Percentiles rank a stretch among this genome's conserved stretches.
phyloP scores from a whole-genome alignment of 2,329 filamentous ascomycete genomes.

The Neofusicoccum umdonicola region DNA sequence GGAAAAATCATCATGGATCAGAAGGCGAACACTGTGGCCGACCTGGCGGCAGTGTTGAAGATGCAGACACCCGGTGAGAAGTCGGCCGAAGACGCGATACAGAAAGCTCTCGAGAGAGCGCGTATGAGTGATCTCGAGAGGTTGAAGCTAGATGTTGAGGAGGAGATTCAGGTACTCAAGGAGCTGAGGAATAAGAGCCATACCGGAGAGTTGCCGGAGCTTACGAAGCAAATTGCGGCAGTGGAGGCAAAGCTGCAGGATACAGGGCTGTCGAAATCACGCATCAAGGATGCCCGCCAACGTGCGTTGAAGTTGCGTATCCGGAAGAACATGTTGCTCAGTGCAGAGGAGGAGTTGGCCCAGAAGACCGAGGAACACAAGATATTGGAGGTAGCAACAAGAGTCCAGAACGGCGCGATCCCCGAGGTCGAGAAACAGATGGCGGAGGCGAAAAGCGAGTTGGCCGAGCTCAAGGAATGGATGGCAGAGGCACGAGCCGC shows the following conservation, averaged over 20 bases:
- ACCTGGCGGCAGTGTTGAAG: slow-evolving; percentile 56
- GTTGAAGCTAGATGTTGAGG: too few species aligned
- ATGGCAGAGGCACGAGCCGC: neutral
- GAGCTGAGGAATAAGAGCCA: slow-evolving; percentile 17
- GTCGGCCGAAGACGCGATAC: slow-evolving; percentile 25
- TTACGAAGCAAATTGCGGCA: neutral
- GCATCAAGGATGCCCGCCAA: neutral
- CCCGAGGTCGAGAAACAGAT: neutral
- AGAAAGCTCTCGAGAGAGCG: slow-evolving; percentile 22
- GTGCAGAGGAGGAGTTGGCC: neutral
- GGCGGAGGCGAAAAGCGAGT: neutral
- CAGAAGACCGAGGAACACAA: neutral
- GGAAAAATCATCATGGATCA: slow-evolving; percentile 61
- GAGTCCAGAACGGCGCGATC: neutral
- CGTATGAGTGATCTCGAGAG: neutral
- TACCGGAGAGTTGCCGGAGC: slow-evolving; percentile 22
- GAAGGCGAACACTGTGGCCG: slow-evolving; percentile 61
- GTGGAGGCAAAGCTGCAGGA: neutral
- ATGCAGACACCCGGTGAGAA: slow-evolving; percentile 36
- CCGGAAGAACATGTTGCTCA: neutral
- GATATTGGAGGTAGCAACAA: neutral
- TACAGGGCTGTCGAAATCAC: neutral
- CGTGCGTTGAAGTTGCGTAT: neutral
- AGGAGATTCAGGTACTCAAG: neutral
- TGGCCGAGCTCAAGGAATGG: neutral